phyloP scores from a whole-genome alignment of 2,329 filamentous ascomycete genomes.

The Fonsecaea nubica region DNA sequence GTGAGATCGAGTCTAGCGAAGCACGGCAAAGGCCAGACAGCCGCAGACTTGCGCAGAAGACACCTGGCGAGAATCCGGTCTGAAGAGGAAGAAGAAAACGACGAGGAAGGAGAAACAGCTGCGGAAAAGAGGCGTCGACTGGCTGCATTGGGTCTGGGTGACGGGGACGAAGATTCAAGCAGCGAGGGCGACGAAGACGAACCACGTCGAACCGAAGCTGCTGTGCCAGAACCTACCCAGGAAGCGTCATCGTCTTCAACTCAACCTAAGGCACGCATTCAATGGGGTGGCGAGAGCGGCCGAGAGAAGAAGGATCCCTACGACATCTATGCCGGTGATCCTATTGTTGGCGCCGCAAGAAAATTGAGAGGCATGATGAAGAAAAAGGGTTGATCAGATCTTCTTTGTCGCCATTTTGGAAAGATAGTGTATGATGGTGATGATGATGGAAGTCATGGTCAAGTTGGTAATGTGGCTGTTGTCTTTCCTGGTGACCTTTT shows the following conservation, averaged over 20 bases:
- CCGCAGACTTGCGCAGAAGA: constrained; percentile 48
- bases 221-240: constrained; percentile 34
- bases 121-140: constrained; percentile 56
- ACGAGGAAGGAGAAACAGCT: constrained; percentile 53
- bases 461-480: not conserved
- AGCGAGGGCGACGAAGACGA: constrained; percentile 41
- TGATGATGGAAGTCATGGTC: not conserved
- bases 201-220: constrained; percentile 33
- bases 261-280: constrained; percentile 44
- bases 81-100: constrained; percentile 36
- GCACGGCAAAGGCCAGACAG: constrained; percentile 44
- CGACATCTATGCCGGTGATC: constrained; percentile 35
- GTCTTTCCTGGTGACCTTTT: not conserved
- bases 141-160: constrained; percentile 49
- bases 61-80: constrained; percentile 43
- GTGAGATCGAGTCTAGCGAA: constrained; percentile 49
- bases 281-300: constrained; percentile 52
- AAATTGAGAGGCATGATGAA: constrained; percentile 34
- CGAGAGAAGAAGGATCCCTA: constrained; percentile 38
- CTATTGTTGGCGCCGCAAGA: constrained; percentile 32
- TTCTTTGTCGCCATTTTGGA: constrained; percentile 3
- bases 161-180: constrained; percentile 36
- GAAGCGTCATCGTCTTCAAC: constrained; percentile 32
- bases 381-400: constrained; percentile 18
- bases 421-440: not conserved